These are phyloP conservation scores for Torulaspora globosa DNA, from an alignment of 1,139 yeast genomes.

Conservation along the genomic window DNA sequence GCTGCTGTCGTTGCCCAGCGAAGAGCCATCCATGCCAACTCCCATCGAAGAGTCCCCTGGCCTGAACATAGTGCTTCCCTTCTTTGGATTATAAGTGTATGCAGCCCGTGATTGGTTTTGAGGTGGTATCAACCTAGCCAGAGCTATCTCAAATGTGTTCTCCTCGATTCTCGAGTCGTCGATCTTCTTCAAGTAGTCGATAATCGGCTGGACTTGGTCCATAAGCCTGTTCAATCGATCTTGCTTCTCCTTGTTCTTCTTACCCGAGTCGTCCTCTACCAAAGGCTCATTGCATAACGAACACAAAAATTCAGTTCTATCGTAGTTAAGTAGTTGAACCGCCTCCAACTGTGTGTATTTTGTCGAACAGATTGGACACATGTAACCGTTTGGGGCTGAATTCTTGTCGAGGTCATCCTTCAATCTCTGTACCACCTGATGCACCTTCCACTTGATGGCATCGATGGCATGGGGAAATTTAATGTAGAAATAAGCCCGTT, in stretches of 20 bases:
- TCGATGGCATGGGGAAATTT: conserved; percentile 93
- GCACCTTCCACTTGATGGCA: conserved; percentile 94
- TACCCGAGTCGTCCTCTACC: conserved; percentile 83
- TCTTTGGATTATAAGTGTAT: conserved; percentile 50
- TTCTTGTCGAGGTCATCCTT: conserved; percentile 79
- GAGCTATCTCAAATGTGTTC: conserved; percentile 77
- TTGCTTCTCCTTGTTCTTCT: conserved; percentile 77
- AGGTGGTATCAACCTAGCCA: conserved; percentile 79
- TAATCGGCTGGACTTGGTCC: conserved; percentile 86
- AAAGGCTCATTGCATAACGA: conserved; percentile 73
- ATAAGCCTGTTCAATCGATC: conserved; percentile 77
- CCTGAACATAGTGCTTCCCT: conserved; percentile 41
- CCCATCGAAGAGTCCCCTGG: conserved; percentile 36
- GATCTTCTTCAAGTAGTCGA: conserved; percentile 73
- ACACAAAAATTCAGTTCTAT: conserved; percentile 75
- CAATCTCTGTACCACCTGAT: conserved; percentile 70
- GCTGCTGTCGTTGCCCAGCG: conserved; percentile 39
- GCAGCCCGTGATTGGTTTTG: conserved; percentile 64
- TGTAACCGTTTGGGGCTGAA: conserved; percentile 89
- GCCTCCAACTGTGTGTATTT: conserved; percentile 87
- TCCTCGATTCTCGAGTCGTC: conserved; percentile 86
- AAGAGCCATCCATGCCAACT: conserved; percentile 31
- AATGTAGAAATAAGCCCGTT: conserved; percentile 79
- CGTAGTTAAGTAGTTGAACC: conserved; percentile 72
- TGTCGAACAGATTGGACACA: conserved; percentile 80